A percentile compares a stretch with the other conserved stretches of the same genome.
Evolutionary conservation across 1,139 yeast species (phyloP).

Genomic region (Torulaspora globosa): DNA sequence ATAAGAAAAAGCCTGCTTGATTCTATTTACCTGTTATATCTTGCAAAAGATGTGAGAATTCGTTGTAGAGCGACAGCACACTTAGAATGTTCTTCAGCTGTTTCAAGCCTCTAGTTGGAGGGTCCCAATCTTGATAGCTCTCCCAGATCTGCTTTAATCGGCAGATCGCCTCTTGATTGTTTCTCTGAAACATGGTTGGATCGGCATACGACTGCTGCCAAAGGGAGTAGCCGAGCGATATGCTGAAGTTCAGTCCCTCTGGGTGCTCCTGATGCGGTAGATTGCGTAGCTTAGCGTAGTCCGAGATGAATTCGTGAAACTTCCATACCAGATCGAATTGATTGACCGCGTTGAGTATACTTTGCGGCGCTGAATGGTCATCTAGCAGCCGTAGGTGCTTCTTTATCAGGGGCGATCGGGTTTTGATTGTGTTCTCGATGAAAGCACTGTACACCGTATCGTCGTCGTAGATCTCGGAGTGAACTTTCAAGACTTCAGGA

Average conservation of each 20-base stretch:
- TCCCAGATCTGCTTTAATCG: slow-evolving; percentile 30
- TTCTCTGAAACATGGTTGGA: slow-evolving; percentile 21
- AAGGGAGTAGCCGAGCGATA: slow-evolving; percentile 20
- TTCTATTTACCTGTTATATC: slow-evolving; percentile 22
- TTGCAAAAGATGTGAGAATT: slow-evolving; percentile 24
- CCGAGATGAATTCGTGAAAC: slow-evolving; percentile 33
- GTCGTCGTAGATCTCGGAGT: slow-evolving; percentile 30
- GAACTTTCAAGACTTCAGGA: slow-evolving; percentile 27
- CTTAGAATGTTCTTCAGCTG: slow-evolving; percentile 32
- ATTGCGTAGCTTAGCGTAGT: slow-evolving; percentile 28
- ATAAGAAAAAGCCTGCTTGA: slow-evolving; percentile 1
- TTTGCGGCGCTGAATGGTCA: slow-evolving; percentile 26
- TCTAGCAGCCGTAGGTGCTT: slow-evolving; percentile 23
- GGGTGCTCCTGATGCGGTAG: slow-evolving; percentile 27
- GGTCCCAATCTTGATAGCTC: slow-evolving; percentile 34
- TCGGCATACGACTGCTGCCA: slow-evolving; percentile 18
- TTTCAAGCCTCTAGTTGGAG: slow-evolving; percentile 34
- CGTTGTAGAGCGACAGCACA: slow-evolving; percentile 31
- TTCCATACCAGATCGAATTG: slow-evolving; percentile 39
- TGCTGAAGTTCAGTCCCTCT: slow-evolving; percentile 18
- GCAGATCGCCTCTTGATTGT: slow-evolving; percentile 24
- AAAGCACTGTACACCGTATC: slow-evolving; percentile 29
- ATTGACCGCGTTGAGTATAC: slow-evolving; percentile 31
- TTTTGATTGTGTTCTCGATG: slow-evolving; percentile 28
- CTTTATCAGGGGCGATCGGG: slow-evolving; percentile 28